These are phyloP conservation scores for Tetracladium marchalianum DNA, from an alignment of 495 filamentous ascomycete species.

Conservation along the genomic window DNA sequence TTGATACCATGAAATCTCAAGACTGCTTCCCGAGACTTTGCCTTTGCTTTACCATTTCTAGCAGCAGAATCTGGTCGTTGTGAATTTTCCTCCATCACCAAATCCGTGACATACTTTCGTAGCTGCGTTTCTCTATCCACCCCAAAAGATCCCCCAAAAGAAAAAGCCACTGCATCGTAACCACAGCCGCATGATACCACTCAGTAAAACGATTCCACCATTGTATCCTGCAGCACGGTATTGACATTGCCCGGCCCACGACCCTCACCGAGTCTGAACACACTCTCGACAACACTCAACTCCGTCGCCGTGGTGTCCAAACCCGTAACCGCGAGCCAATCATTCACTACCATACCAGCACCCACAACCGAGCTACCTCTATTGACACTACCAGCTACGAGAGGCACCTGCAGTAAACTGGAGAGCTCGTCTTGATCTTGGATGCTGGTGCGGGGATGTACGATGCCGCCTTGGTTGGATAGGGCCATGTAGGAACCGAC, in stretches of 20 bases:
- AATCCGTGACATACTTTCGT: not conserved
- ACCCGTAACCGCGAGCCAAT: conserved; percentile 97
- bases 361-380: conserved; percentile 89
- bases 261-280: conserved; percentile 89
- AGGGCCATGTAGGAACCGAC: conserved; percentile 93
- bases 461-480: conserved; percentile 91
- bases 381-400: conserved; percentile 91
- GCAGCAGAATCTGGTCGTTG: no score
- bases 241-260: conserved; percentile 63
- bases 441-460: conserved; percentile 93
- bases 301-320: conserved; percentile 96
- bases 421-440: conserved; percentile 97
- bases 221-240: conserved; percentile 83
- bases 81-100: no score
- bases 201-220: conserved; percentile 97
- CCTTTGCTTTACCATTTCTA: no score
- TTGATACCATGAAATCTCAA: no score
- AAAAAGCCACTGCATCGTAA: no score
- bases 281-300: conserved; percentile 88
- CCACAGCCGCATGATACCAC: not conserved
- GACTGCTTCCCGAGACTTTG: no score
- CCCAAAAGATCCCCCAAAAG: no score
- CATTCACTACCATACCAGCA: conserved; percentile 97
- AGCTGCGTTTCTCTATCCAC: not conserved
- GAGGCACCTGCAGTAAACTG: conserved; percentile 84